Evolutionary conservation across 176 grass and related monocot genomes (phyloP), one percentile per base, ranked within the genome.

Genomic region (Carex littledalei): DNA sequence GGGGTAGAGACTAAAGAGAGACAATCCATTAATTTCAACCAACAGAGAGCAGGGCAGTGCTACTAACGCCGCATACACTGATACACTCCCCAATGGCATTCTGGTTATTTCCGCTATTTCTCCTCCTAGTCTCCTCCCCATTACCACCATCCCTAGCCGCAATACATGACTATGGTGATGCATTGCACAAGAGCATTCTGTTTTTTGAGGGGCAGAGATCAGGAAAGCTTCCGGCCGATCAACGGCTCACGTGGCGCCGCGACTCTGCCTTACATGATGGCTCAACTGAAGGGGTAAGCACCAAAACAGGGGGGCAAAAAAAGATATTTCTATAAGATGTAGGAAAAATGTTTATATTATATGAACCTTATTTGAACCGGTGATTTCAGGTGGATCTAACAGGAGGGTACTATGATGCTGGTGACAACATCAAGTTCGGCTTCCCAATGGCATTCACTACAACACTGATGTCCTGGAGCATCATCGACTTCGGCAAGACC

Each of bases 381-480:
- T 50, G 68, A 4, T 57, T 58, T 52, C 81, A 97, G 91, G 94
- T 97, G 87, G 94, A 97, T 67, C 57, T 97, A 73, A 84, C 81
- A 8, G 94, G 94, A n/a, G 94, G 94, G 8, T 97, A 97, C 87
- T 97, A 97, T 84, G 94, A 97, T 74, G 94, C 94, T 2, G 94
- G 94, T 8, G 94, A 97, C 90, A 97, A 97, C 88, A 89, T 97
- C 13, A 97, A 94, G 94, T 97, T 97, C 85, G 94, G 94, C 0
- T 97, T 97, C 87, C 94, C 94, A 6, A 97, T 97, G 94, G 94
- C 94, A 32, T 97, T 97, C 90, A 97, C 94, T 1, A 69, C 92
- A 22, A 97, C 94, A 11, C 90, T 97, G 57, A 94, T 97, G 88
- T 89, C 94, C 21, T 97, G 94, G 94, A 88, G 90, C 7, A 89